Base-by-base conservation (phyloP, 2,329 filamentous ascomycete genomes). In the Hypoxylon rubiginosum region DNA sequence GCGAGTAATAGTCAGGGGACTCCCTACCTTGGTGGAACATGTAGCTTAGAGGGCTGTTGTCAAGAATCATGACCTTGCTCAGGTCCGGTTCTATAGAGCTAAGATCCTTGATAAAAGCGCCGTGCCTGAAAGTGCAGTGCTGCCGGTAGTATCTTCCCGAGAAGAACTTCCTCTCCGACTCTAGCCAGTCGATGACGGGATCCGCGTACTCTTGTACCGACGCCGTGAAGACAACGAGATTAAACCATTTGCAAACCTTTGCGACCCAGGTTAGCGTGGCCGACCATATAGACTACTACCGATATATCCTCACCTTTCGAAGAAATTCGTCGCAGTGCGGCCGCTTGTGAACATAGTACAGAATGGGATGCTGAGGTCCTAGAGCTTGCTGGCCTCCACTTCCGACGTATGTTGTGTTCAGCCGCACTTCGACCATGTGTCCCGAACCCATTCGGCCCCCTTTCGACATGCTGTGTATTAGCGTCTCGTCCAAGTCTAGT, bases 171-270 rank as follows among this genome's bases (percentile, higher is more conserved):
- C 94, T 90, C 81, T 99, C 96, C 71, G 93, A 90, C 81, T 99
- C 96, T 65, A 99, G 86, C 94, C 94, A 98, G 84, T 99, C 96
- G 77, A 99, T 98, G 61, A 99, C 96, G 0, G 96, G 96, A 79
- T 99, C 96, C 62, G 96, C 96, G 76, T 99, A 99, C 79, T 99
- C 96, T 79, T 99, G 96, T 39, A 99, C 96, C 19, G 94, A 97
- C 2, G 96, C 96, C 9, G 96, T 99, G 79, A 99, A 99, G 50
- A 98, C 86, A 55, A 99, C 93, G 15, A 99, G 84, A 77, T 97
- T 98, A 82, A 97, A 99, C 96, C 96, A 99, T 82, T 97, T 97
- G 84, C 90, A 94, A 50, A 97, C 89, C 84, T 96, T 77, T 1
- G 13, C 46, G 30, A 34, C 34, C 28, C 51, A 30, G 32, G 64